These are phyloP conservation scores for Medicago lupulina DNA, from an alignment of 306 rosid genomes.

Conservation along the genomic window DNA sequence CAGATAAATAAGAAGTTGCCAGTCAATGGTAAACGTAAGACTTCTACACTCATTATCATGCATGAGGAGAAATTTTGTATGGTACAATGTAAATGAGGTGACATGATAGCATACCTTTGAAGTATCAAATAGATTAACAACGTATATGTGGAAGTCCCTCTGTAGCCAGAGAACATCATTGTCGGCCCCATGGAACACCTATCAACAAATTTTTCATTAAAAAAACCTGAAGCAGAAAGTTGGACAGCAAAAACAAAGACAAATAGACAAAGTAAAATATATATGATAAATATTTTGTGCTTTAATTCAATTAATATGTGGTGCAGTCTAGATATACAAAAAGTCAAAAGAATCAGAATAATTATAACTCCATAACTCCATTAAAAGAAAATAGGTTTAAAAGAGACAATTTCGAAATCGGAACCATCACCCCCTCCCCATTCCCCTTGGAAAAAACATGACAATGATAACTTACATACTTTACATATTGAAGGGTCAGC, in stretches of 20 bases:
- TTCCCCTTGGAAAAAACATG: constrained; percentile 2
- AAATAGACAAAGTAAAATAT: constrained; percentile 14
- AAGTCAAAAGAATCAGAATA: neutral
- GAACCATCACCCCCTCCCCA: neutral
- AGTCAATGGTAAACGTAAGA: constrained; percentile 33
- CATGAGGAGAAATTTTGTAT: constrained; percentile 7
- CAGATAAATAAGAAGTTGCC: constrained; percentile 18
- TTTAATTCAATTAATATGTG: constrained; percentile 7
- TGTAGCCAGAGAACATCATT: constrained; percentile 93
- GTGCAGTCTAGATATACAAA: neutral
- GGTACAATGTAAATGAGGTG: constrained; percentile 18
- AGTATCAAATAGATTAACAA: constrained; percentile 89
- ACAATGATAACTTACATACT: constrained; percentile 54
- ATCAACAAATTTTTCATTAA: constrained; percentile 45
- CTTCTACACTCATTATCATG: constrained; percentile 15
- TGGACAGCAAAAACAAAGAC: constrained; percentile 15
- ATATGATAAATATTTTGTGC: constrained; percentile 1
- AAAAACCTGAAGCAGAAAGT: neutral
- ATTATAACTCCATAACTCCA: constrained; percentile 6
- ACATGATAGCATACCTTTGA: constrained; percentile 67
- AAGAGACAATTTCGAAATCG: constrained; percentile 11
- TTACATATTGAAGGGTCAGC: constrained; percentile 79
- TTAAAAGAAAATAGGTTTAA: constrained; percentile 14
- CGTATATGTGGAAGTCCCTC: constrained; percentile 88
- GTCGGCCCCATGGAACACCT: constrained; percentile 98